phyloP scores from a whole-genome alignment of 176 grass and related monocot genomes.

The Paspalum notatum region DNA sequence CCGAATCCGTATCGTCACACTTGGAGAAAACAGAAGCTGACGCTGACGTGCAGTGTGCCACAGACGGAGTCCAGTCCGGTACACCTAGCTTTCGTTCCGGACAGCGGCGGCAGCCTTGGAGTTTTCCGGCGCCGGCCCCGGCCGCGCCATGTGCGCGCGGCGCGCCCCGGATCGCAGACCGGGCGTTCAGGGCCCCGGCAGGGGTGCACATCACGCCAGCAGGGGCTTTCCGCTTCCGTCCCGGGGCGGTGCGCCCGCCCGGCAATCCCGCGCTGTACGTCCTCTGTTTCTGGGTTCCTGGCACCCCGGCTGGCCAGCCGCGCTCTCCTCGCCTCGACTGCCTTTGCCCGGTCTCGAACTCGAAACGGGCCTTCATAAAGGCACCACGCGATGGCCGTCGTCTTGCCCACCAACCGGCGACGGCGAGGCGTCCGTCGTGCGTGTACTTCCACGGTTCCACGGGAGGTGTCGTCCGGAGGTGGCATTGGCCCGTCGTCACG shows the following conservation, averaged over 20 bases:
- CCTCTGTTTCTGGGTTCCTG: neutral
- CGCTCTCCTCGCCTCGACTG: too few relatives aligned
- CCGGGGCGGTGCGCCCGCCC: neutral
- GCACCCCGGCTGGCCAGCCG: too few relatives aligned
- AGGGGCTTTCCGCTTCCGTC: conserved; percentile 27
- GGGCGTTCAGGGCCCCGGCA: neutral
- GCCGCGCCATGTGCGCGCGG: conserved; percentile 20
- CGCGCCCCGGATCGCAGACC: neutral
- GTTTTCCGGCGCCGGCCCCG: neutral
- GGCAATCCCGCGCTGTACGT: neutral
- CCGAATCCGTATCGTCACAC: too few relatives aligned
- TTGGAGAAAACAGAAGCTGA: too few relatives aligned
- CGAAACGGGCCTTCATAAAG: neutral
- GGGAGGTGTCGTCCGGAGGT: conserved; percentile 16
- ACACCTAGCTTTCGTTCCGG: neutral
- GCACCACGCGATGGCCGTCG: neutral
- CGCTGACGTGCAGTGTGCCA: too few relatives aligned
- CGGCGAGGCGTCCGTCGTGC: neutral
- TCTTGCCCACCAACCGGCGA: neutral
- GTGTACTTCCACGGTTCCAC: neutral
- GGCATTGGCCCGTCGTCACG: neutral
- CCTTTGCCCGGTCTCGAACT: too few relatives aligned
- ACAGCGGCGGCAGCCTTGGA: neutral
- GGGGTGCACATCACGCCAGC: conserved; percentile 22
- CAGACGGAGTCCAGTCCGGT: too few relatives aligned